Evolutionary conservation across 768 basidiomycete species (phyloP).

Genomic region (Tricholoma flavovirens): DNA sequence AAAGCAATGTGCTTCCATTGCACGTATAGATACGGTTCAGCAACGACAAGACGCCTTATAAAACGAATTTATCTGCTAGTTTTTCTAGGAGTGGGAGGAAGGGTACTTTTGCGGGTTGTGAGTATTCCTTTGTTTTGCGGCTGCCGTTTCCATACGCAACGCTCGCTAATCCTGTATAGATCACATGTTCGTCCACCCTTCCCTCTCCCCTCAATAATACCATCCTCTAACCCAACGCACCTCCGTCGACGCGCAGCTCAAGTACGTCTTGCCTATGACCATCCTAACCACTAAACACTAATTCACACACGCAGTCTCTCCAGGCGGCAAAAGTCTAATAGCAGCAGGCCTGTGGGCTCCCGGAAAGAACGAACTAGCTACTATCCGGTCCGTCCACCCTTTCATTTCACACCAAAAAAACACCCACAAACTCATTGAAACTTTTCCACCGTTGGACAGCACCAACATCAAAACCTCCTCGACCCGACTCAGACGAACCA

Average conservation of each 20-base stretch:
- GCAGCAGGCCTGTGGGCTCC: slow-evolving; percentile 83
- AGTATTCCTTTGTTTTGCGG: slow-evolving; percentile 31
- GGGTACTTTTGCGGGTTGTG: slow-evolving; percentile 83
- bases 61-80: slow-evolving; percentile 70
- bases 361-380: slow-evolving; percentile 69
- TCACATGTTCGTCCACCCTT: slow-evolving; percentile 42
- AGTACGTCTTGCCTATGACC: no score
- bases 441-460: slow-evolving; percentile 27
- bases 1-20: no score
- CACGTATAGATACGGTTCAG: slow-evolving; percentile 70
- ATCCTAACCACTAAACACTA: not conserved
- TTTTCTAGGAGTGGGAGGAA: slow-evolving; percentile 89
- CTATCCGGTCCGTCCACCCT: slow-evolving; percentile 48
- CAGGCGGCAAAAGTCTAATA: slow-evolving; percentile 62
- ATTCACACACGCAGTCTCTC: slow-evolving; percentile 45
- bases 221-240: not conserved
- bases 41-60: slow-evolving; percentile 96
- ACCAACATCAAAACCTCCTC: slow-evolving; percentile 60
- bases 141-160: no score
- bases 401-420: no score
- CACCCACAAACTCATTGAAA: not conserved
- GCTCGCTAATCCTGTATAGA: no score
- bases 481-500: slow-evolving; percentile 54
- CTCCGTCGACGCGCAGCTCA: not conserved
- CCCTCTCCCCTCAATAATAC: not conserved